These are phyloP conservation scores for Pythium myriotylum DNA, from an alignment of 352 stramenopile species.

Conservation along the genomic window DNA sequence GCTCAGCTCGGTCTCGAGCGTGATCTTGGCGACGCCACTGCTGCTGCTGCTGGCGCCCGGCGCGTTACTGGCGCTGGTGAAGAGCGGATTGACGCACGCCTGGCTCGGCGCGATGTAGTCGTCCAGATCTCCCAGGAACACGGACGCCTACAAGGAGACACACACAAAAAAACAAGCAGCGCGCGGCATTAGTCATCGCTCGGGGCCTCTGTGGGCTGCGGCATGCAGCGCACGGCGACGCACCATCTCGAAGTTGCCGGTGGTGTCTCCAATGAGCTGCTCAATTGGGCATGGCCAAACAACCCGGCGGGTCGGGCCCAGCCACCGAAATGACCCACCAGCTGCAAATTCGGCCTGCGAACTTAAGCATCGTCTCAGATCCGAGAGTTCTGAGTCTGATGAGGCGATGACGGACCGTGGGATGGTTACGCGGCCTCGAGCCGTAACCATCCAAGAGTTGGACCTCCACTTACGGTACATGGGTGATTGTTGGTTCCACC, in stretches of 20 bases:
- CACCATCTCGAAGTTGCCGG: constrained; percentile 32
- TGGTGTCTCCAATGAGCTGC: constrained; percentile 6
- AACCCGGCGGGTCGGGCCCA: constrained; percentile 4
- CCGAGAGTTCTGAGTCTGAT: constrained; percentile 6
- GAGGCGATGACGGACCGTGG: not conserved
- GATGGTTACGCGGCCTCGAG: too few relatives aligned
- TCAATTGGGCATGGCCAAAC: constrained; percentile 22
- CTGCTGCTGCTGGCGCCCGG: not conserved
- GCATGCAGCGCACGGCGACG: not conserved
- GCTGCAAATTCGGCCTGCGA: not conserved
- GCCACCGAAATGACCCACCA: constrained; percentile 9
- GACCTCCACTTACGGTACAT: too few relatives aligned
- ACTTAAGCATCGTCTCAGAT: not conserved
- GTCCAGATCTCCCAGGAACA: constrained; percentile 93
- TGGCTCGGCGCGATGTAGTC: constrained; percentile 95
- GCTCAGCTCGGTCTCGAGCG: constrained; percentile 74
- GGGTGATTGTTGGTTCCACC: too few relatives aligned
- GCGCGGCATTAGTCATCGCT: not conserved
- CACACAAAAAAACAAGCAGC: not conserved
- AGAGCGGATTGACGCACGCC: constrained; percentile 93
- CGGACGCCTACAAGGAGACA: constrained; percentile 67
- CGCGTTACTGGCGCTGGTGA: constrained; percentile 52
- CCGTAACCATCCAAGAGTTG: too few relatives aligned
- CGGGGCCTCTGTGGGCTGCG: not conserved
- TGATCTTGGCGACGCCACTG: constrained; percentile 66